Conservation (phyloP, 176 grass and related monocot species). For the Rhipidocladum racemiflorum region DNA sequence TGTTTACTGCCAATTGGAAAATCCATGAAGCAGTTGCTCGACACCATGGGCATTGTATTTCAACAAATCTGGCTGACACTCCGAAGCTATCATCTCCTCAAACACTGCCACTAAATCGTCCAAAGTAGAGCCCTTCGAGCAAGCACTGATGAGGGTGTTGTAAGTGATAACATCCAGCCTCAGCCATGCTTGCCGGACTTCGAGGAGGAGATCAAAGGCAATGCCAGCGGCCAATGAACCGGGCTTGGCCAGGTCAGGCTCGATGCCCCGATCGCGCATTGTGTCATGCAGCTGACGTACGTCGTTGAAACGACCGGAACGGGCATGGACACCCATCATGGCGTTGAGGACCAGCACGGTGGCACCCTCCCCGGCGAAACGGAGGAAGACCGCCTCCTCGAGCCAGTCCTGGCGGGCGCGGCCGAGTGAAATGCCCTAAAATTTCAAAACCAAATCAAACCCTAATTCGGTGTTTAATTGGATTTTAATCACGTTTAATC, state of each 20-base stretch:
- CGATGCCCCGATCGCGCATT: constrained; percentile 68
- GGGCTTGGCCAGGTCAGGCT: constrained; percentile 81
- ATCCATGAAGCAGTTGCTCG: constrained; percentile 80
- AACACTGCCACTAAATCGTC: constrained; percentile 69
- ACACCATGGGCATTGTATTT: constrained; percentile 91
- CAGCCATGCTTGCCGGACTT: constrained; percentile 65
- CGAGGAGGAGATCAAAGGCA: constrained; percentile 59
- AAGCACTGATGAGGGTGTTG: constrained; percentile 87
- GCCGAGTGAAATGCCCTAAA: no score
- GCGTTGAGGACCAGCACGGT: constrained; percentile 88
- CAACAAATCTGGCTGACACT: constrained; percentile 81
- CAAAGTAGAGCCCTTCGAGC: constrained; percentile 60
- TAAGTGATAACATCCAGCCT: constrained; percentile 89
- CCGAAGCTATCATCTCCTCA: constrained; percentile 62
- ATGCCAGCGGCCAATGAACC: constrained; percentile 45
- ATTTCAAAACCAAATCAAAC: no score
- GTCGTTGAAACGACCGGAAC: constrained; percentile 57
- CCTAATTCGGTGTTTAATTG: no score
- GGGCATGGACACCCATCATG: constrained; percentile 92
- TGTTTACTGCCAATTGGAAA: constrained; percentile 84
- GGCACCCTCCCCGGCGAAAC: constrained; percentile 45
- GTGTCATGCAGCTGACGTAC: constrained; percentile 58
- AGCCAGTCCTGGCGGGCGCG: constrained; percentile 64
- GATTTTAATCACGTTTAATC: no score
- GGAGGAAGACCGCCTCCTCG: constrained; percentile 74